phyloP scores from a whole-genome alignment of 148 eudicot genomes.

The Selenicereus undatus region DNA sequence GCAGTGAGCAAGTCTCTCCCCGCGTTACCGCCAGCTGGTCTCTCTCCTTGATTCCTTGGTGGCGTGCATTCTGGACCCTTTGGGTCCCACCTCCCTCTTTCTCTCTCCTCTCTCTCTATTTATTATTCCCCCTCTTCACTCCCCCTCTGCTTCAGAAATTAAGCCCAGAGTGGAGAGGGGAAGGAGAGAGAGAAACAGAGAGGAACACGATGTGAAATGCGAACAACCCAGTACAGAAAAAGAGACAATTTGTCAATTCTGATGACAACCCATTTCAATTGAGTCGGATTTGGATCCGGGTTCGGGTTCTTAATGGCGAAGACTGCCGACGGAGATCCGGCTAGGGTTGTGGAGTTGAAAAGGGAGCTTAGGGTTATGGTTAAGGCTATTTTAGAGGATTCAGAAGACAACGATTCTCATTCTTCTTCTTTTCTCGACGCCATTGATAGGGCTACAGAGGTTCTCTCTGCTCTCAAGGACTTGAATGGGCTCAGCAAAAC shows the following conservation, averaged over 20 bases:
- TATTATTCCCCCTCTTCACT: conserved; percentile 15
- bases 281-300: conserved; percentile 18
- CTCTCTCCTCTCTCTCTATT: neutral
- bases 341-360: conserved; percentile 60
- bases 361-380: conserved; percentile 56
- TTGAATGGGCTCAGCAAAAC: neutral
- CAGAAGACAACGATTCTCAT: conserved; percentile 18
- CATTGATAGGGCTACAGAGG: conserved; percentile 18
- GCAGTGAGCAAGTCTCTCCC: conserved; percentile 20
- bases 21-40: conserved; percentile 33
- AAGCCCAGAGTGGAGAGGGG: neutral
- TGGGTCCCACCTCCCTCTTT: conserved; percentile 8
- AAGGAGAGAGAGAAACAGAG: neutral
- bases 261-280: conserved; percentile 32
- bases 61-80: conserved; percentile 28
- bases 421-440: conserved; percentile 30
- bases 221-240: neutral
- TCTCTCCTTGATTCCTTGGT: conserved; percentile 29
- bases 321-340: conserved; percentile 55
- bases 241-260: conserved; percentile 5
- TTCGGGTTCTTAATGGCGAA: conserved; percentile 50
- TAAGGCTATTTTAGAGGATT: conserved; percentile 49
- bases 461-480: neutral
- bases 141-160: neutral
- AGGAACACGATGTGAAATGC: neutral